Conservation (phyloP, 805 yeast species). For the Candida ipomoeae region DNA sequence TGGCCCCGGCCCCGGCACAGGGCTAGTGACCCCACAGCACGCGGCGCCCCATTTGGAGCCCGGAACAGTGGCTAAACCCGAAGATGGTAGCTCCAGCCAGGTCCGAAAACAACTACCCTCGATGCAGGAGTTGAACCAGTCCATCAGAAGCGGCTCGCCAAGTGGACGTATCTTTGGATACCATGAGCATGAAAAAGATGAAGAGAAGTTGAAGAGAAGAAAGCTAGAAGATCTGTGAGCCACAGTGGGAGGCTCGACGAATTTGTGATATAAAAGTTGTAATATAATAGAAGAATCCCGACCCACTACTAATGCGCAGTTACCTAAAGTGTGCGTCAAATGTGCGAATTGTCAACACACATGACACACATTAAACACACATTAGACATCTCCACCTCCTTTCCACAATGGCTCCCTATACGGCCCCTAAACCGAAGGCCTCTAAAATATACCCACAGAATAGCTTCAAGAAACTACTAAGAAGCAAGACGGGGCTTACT, state of each 20-base stretch:
- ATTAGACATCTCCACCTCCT: not conserved
- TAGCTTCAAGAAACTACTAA: constrained; percentile 9
- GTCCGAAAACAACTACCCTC: constrained; percentile 28
- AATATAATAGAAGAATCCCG: not conserved
- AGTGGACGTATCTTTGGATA: not conserved
- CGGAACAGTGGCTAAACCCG: not conserved
- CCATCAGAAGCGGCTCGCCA: constrained; percentile 20
- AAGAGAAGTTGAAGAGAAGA: constrained; percentile 12
- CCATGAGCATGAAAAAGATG: constrained; percentile 5
- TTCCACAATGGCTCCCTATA: not conserved
- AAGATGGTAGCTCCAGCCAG: not conserved
- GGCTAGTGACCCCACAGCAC: not conserved
- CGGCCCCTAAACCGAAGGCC: not conserved
- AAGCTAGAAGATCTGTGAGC: constrained; percentile 10
- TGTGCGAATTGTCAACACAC: not conserved
- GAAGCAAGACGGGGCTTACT: constrained; percentile 7
- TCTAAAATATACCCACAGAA: constrained; percentile 10
- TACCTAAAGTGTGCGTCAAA: not conserved
- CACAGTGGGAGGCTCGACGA: not conserved
- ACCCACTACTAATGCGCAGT: not conserved
- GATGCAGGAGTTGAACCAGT: constrained; percentile 34
- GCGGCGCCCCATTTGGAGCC: constrained; percentile 3
- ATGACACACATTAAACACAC: too few relatives aligned
- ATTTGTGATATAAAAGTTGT: not conserved
- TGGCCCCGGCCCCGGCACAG: constrained; percentile 3